Evolutionary conservation across 2,329 filamentous ascomycete genomes (phyloP).

Genomic region (Phialophora tarda): DNA sequence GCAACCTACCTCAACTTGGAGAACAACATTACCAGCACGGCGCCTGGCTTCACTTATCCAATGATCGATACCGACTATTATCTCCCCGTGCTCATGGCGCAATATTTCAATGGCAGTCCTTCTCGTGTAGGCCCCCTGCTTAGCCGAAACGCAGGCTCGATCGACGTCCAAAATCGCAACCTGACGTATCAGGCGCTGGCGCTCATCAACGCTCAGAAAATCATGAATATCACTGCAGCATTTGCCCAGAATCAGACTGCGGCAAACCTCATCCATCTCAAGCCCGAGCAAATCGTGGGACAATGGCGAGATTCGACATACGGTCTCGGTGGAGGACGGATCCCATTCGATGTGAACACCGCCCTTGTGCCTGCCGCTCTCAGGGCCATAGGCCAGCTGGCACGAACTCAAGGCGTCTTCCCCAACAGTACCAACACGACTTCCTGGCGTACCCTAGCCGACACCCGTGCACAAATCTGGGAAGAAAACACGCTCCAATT

Average conservation of each 20-base stretch:
- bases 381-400: constrained; percentile 61
- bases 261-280: constrained; percentile 64
- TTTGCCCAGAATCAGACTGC: constrained; percentile 60
- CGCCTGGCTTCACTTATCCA: constrained; percentile 62
- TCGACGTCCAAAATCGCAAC: constrained; percentile 58
- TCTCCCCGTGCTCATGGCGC: constrained; percentile 62
- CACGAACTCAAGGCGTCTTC: constrained; percentile 57
- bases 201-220: constrained; percentile 61
- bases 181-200: constrained; percentile 61
- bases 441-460: constrained; percentile 46
- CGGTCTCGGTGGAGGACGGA: constrained; percentile 65
- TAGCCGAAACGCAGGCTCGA: constrained; percentile 53
- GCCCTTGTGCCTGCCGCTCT: constrained; percentile 67
- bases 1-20: constrained; percentile 65
- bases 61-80: constrained; percentile 70
- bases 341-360: constrained; percentile 70
- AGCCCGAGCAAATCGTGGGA: constrained; percentile 60
- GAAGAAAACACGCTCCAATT: constrained; percentile 65
- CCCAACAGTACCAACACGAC: constrained; percentile 46
- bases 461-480: constrained; percentile 64
- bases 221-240: constrained; percentile 61
- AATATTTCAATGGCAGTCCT: constrained; percentile 61
- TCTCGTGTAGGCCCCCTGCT: constrained; percentile 46
- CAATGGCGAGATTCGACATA: constrained; percentile 68
- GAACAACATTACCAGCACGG: constrained; percentile 59